Base-by-base conservation (phyloP, 495 filamentous ascomycete genomes). In the Aspergillus nidulans region DNA sequence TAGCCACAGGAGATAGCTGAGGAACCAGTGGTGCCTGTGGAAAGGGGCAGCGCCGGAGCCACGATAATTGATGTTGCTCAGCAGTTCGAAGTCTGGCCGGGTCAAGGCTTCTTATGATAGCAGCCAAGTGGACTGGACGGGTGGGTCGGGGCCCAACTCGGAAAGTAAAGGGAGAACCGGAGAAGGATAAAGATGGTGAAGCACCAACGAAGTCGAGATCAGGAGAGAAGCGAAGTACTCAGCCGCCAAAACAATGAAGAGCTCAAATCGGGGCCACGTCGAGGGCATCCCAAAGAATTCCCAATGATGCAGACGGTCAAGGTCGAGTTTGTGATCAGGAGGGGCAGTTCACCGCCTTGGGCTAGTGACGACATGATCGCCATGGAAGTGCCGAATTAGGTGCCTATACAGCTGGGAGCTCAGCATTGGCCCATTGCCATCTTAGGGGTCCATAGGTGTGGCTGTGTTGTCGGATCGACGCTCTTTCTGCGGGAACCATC, bases 51-150 rank as follows among this genome's bases (percentile, higher is more conserved):
- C 6, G 25, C 23, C 23, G 38, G 49, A 42, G 49, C 49, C 49
- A 40, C 34, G 18, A 18, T 39, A 28, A 40, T 40, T 21, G 19
- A 40, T 4, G 26, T 9, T 4, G 48, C 48, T 51, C 40, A 49
- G 30, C 46, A 36, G 19, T n/a, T 19, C 6, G n/a, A 20, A 8
- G 16, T 26, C 34, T 20, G 23, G 48, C 36, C 49, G 12, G 24
- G 25, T 30, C 25, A n/a, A 21, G 26, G 25, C 24, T 52, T 52
- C 49, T 24, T 49, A 38, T 39, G 49, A 42, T 52, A 23, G 36
- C 38, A 42, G 49, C 49, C 49, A 42, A 52, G 49, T 52, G 49
- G 49, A 42, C 43, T 15, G 48, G 43, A 41, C 46, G 51, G 43
- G 52, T 55, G 43, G 43, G 38, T 19, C 13, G 34, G 23, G 13